A percentile compares a stretch with the other conserved stretches of the same genome.
These are phyloP conservation scores for Grigorovia transvaalensis DNA, from an alignment of 805 yeast species.

Conservation along the genomic window DNA sequence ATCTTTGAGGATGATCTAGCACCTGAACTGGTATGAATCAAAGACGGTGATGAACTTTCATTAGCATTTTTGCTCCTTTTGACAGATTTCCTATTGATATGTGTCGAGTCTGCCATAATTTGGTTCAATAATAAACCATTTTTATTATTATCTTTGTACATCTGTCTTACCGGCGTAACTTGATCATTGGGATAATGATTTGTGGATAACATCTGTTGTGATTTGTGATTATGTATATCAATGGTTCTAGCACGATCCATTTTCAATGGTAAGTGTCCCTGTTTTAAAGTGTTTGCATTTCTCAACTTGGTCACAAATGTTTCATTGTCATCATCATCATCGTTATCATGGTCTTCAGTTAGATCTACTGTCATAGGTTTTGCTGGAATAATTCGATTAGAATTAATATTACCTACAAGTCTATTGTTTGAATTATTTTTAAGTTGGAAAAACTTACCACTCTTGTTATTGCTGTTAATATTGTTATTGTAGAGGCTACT, in stretches of 20 bases:
- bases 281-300: slow-evolving; percentile 4
- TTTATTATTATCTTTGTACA: background rate
- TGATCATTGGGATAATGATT: background rate
- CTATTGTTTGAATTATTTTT: background rate
- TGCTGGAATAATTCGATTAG: background rate
- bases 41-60: background rate
- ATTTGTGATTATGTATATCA: background rate
- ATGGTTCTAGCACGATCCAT: background rate
- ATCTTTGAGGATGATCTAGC: background rate
- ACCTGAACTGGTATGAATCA: background rate
- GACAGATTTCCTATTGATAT: background rate
- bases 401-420: background rate
- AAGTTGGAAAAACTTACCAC: background rate
- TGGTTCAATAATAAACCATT: background rate
- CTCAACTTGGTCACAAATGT: slow-evolving; percentile 16
- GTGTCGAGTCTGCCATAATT: slow-evolving; percentile 3
- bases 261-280: background rate
- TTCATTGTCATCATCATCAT: slow-evolving; percentile 10
- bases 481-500: background rate
- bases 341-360: slow-evolving; percentile 4
- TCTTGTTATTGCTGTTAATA: no score
- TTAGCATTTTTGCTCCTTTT: background rate
- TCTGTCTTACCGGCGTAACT: background rate
- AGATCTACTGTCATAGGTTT: slow-evolving; percentile 20
- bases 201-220: background rate